Evolutionary conservation across 2,329 filamentous ascomycete species (phyloP).

Genomic region (Cercospora janseana): DNA sequence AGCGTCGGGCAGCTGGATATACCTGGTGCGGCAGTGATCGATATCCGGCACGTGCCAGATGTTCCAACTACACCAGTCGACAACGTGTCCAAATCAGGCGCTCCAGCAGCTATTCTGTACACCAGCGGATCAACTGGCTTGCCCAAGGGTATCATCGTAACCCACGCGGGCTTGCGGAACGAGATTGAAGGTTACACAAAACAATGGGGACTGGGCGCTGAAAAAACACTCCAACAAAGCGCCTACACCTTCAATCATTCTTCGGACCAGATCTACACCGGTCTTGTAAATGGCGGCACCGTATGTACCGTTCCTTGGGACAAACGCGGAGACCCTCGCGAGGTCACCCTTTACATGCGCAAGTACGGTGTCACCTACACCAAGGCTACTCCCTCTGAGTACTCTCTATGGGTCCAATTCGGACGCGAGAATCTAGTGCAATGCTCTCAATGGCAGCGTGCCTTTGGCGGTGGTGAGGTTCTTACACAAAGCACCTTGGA

Average conservation of each 20-base stretch:
- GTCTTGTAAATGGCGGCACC: not conserved
- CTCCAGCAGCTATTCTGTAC: not conserved
- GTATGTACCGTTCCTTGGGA: conserved; percentile 42
- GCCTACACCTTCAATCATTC: not conserved
- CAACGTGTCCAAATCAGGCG: not conserved
- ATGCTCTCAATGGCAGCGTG: conserved; percentile 32
- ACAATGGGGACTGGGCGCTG: not conserved
- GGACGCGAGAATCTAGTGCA: not conserved
- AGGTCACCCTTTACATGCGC: conserved; percentile 39
- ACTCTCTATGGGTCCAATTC: conserved; percentile 28
- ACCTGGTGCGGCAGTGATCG: too few species aligned
- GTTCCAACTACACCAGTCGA: not conserved
- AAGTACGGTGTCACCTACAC: conserved; percentile 41
- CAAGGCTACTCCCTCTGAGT: conserved; percentile 45
- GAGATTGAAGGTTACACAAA: not conserved
- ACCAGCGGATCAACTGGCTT: conserved; percentile 16
- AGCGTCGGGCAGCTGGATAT: too few species aligned
- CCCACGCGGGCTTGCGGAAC: not conserved
- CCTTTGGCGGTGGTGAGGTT: conserved; percentile 37
- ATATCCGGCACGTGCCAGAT: too few species aligned
- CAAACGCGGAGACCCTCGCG: conserved; percentile 37
- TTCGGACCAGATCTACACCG: not conserved
- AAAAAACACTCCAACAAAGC: not conserved
- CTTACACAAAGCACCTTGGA: not conserved
- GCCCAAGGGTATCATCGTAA: conserved; percentile 7